A percentile compares a stretch with the other conserved stretches of the same genome.
Conservation (phyloP, 2,329 filamentous ascomycete species). For the Didymellaceae sp. region DNA sequence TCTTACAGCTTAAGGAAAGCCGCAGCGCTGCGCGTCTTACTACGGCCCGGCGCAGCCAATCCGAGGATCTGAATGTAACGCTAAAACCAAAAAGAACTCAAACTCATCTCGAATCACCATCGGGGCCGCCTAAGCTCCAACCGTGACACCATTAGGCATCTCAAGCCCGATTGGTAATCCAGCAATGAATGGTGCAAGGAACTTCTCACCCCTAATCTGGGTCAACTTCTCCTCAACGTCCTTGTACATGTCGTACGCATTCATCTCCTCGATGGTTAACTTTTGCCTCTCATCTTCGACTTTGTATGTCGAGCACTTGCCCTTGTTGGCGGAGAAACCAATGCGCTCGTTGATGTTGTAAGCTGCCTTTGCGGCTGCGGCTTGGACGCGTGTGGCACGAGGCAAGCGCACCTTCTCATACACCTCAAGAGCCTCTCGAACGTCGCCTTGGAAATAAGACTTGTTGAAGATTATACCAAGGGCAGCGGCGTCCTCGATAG, state of each 20-base stretch:
- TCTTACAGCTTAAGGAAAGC: background rate
- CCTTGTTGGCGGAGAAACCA: conserved; percentile 65
- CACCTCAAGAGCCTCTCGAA: conserved; percentile 40
- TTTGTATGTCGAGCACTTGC: conserved; percentile 61
- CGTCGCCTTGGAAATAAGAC: conserved; percentile 50
- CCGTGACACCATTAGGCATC: conserved; percentile 18
- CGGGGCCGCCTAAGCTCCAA: conserved; percentile 10
- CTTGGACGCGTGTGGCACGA: conserved; percentile 48
- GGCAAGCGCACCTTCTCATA: conserved; percentile 49
- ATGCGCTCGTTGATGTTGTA: conserved; percentile 49
- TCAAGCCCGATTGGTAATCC: conserved; percentile 16
- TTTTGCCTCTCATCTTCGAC: conserved; percentile 67
- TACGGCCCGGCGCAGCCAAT: background rate
- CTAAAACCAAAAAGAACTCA: background rate
- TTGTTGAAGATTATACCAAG: conserved; percentile 67
- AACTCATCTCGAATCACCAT: background rate
- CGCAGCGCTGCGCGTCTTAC: conserved; percentile 2
- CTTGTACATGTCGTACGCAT: conserved; percentile 51
- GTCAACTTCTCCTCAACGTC: conserved; percentile 27
- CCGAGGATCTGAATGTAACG: background rate
- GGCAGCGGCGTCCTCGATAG: conserved; percentile 70
- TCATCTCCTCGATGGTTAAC: conserved; percentile 74
- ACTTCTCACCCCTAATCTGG: conserved; percentile 9
- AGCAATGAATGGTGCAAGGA: conserved; percentile 11
- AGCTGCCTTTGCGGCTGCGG: conserved; percentile 45